Base-by-base conservation (phyloP, 768 basidiomycete genomes). In the Boletus eberwhitei region DNA sequence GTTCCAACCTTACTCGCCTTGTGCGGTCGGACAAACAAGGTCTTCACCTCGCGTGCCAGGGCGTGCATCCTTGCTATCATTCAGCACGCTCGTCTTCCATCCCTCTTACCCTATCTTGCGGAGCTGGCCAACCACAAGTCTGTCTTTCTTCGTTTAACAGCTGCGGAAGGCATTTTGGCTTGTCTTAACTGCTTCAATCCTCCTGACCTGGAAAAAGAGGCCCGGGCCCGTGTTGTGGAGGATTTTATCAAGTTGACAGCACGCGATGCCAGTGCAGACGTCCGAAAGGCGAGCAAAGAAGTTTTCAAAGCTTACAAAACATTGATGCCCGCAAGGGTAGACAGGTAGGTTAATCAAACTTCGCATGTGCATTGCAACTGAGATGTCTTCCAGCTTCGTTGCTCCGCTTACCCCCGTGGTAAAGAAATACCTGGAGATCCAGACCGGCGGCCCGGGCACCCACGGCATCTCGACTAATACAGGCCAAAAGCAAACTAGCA, bases 181-280 rank as follows among this genome's bases (percentile, higher is more conserved):
- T 87, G 84, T 57, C 73, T 93, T 49, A 88, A 88, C 55, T 84
- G 80, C 60, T 86, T 85, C 66, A 90, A 88, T 69, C 90, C 89
- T 9, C 87, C 88, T 0, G 88, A 91, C 59, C 67, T 91, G 31
- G 88, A 88, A 68, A 87, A 81, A 66, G 87, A 90, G 44, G 55
- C 72, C 0, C 74, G 86, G 16, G 84, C 82, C 1, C 75, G 75
- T 42, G 83, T 87, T 38, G 75, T 94, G 26, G 92, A 94, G 67
- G 74, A 69, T 12, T 78, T 89, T 44, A 88, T 94, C 59, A 83
- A 77, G 54, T 62, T 70, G 9, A 81, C 87, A 2, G 87, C 84
- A 14, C 79, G 81, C 29, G 92, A 94, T 69, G 81, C 88, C 5
- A 88, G 79, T 63, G 84, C 85, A 24, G 90, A 91, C 46, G 80